Evolutionary conservation across 306 rosid genomes (phyloP).

Genomic region (Hippophae gyantsensis): DNA sequence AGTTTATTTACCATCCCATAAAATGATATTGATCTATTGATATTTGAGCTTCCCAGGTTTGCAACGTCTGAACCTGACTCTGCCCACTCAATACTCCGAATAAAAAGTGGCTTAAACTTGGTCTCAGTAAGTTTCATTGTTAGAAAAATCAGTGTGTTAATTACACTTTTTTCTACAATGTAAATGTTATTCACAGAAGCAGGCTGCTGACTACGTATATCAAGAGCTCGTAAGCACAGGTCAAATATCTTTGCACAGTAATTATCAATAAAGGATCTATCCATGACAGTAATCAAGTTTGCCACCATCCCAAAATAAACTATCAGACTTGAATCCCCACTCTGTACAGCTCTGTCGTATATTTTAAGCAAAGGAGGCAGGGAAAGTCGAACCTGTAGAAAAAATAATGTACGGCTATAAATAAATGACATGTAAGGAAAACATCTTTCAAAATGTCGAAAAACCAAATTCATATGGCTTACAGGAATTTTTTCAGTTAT

Average conservation of each 20-base stretch:
- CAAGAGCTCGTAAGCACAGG: conserved; percentile 69
- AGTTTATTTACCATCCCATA: conserved; percentile 74
- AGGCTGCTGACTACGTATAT: conserved; percentile 60
- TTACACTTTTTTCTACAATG: conserved; percentile 53
- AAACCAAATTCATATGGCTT: conserved; percentile 27
- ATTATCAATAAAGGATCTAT: conserved; percentile 55
- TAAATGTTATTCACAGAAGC: conserved; percentile 48
- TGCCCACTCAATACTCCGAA: conserved; percentile 87
- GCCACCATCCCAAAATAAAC: conserved; percentile 67
- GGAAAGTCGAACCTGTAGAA: conserved; percentile 64
- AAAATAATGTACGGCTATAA: not conserved
- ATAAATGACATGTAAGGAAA: conserved; percentile 9
- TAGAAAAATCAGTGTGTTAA: conserved; percentile 44
- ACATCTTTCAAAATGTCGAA: not conserved
- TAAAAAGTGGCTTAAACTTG: conserved; percentile 77
- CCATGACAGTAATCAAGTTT: conserved; percentile 48
- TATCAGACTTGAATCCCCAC: conserved; percentile 72
- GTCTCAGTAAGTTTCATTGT: conserved; percentile 85
- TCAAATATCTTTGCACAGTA: conserved; percentile 69
- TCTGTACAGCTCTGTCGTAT: conserved; percentile 40
- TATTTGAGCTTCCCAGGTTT: conserved; percentile 26
- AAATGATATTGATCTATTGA: conserved; percentile 76
- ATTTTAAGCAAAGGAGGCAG: conserved; percentile 65
- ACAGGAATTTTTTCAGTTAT: conserved; percentile 71
- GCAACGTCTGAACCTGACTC: conserved; percentile 53